Base-by-base conservation (phyloP, 768 basidiomycete species). In the Lanmaoa pseudosensibilis region DNA sequence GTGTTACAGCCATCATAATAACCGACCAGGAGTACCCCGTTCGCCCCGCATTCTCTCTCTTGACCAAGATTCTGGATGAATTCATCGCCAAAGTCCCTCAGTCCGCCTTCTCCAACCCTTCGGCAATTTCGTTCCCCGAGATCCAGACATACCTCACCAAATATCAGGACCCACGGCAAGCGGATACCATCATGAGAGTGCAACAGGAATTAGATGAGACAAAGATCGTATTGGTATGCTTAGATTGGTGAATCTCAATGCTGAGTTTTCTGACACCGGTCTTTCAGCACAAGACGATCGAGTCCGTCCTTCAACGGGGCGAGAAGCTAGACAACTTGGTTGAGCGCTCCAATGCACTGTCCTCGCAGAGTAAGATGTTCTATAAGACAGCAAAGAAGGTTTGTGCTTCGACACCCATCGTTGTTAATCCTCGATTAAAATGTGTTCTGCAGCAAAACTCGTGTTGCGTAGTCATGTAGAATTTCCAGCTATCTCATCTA, bases 381-480 rank as follows among this genome's bases (percentile, higher is more conserved):
- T 98, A 98, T 80, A 97, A 98, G 88, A 97, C 95, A 9, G 94
- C 96, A 2, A 98, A 98, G 89, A 96, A 95, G 89, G 95, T 94
- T 53, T 50, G 81, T 66, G 4, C 12, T 19, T 48, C 19, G 19
- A 11, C 25, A 15, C 44, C 5, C 15, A 30, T 50, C 32, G 46
- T 56, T 18, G 25, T 52, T 23, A 56, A 19, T 23, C 37, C 37
- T 8, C 27, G 39, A 45, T 59, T 65, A 53, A 67, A 55, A 16
- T 38, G 39, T 4, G 41, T 44, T 18, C n/a, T 54, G 36, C 69
- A 94, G 92, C 93, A 96, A 92, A 97, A 97, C 75, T 90, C 90
- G 25, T 98, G 95, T 76, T 97, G 94, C 69, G 79, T 91, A 58
- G 77, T 96, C 73, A 90, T 90, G 88, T 91, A 77, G 61, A 54